These are phyloP conservation scores for Mycena galopus DNA, from an alignment of 768 basidiomycete genomes.

Conservation along the genomic window DNA sequence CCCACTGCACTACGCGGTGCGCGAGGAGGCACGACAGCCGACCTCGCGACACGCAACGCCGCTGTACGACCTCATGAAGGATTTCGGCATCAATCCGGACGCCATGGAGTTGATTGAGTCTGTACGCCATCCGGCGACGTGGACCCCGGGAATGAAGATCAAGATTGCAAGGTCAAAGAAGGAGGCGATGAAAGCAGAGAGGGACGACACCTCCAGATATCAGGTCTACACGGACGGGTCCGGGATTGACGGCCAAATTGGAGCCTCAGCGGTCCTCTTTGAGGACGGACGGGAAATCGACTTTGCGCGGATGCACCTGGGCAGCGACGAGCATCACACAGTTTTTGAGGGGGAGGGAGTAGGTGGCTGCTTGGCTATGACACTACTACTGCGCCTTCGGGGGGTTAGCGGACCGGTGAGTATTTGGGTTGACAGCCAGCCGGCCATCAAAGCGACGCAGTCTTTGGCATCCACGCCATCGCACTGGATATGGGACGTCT, in stretches of 20 bases:
- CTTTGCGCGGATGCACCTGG: no score
- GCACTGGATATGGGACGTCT: no score
- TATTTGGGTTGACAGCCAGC: not conserved
- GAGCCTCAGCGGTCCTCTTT: no score
- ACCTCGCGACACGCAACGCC: not conserved
- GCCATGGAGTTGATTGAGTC: no score
- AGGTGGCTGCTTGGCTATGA: not conserved
- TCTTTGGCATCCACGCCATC: no score
- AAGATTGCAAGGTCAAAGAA: not conserved
- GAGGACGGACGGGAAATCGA: no score
- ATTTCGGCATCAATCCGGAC: no score
- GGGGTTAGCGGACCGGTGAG: not conserved
- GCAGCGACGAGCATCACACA: no score
- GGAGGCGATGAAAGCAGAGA: conserved; percentile 1
- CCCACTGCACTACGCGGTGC: not conserved
- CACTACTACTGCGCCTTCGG: not conserved
- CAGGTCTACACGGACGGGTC: no score
- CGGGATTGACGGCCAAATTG: not conserved
- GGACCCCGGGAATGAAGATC: not conserved
- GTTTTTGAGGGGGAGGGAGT: no score
- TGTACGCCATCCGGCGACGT: not conserved
- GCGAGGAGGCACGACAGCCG: not conserved
- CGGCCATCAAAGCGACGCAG: not conserved
- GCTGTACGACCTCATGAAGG: no score
- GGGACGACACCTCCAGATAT: no score